Conservation (phyloP, 495 filamentous ascomycete genomes). For the Talaromyces thailandensis region DNA sequence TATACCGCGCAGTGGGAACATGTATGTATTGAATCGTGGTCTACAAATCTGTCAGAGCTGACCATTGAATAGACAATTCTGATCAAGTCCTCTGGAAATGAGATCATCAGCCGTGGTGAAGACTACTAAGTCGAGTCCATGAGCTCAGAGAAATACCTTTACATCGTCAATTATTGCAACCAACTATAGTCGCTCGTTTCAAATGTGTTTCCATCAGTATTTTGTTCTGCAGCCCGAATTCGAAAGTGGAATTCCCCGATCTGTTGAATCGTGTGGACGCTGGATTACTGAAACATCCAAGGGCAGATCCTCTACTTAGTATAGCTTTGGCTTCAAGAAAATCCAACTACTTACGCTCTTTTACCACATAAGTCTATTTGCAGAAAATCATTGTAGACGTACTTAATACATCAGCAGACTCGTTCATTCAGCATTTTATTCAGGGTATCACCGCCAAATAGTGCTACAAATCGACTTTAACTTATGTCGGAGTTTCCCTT, state of each 20-base stretch:
- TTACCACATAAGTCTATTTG: neutral
- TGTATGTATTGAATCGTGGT: slow-evolving; percentile 23
- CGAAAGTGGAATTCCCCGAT: neutral
- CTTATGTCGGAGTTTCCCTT: neutral
- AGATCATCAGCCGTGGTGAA: slow-evolving; percentile 41
- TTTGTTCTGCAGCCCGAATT: neutral
- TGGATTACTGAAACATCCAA: neutral
- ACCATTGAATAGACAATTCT: slow-evolving; percentile 30
- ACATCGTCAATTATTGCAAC: neutral
- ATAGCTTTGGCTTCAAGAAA: neutral
- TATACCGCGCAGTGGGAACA: slow-evolving; percentile 57
- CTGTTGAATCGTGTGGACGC: neutral
- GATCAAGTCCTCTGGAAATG: slow-evolving; percentile 36
- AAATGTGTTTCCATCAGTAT: neutral
- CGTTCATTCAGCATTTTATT: neutral
- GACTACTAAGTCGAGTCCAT: slow-evolving; percentile 28
- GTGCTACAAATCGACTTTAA: too few species aligned
- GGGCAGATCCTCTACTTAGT: neutral
- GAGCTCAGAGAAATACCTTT: neutral
- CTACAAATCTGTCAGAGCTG: slow-evolving; percentile 4
- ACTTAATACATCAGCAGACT: neutral
- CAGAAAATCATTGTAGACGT: neutral
- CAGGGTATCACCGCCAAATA: too few species aligned
- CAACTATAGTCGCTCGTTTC: slow-evolving; percentile 3
- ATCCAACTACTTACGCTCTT: neutral